Conservation (phyloP, 2,329 filamentous ascomycete species). For the Conoideocrella luteorostrata region DNA sequence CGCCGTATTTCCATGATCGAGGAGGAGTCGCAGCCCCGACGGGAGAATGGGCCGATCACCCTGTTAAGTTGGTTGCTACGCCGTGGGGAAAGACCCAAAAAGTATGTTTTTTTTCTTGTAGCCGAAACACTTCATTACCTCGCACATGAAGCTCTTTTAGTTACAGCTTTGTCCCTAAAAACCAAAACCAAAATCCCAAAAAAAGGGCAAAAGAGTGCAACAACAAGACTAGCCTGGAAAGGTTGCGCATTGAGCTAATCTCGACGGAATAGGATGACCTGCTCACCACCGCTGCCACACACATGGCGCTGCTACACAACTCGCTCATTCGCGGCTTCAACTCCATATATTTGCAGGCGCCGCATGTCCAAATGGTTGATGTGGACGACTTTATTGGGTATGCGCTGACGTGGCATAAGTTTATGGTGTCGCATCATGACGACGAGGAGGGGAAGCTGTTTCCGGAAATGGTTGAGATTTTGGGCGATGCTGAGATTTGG, state of each 20-base stretch:
- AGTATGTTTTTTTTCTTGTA: too few species aligned
- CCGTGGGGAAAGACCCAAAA: constrained; percentile 45
- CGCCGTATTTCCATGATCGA: constrained; percentile 27
- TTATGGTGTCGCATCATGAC: constrained; percentile 54
- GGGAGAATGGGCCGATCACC: constrained; percentile 46
- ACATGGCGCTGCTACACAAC: constrained; percentile 58
- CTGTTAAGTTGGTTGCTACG: constrained; percentile 47
- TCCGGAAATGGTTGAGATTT: constrained; percentile 45
- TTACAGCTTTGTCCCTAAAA: too few species aligned
- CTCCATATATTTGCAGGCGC: constrained; percentile 54
- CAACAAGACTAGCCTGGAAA: too few species aligned
- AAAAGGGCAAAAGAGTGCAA: too few species aligned
- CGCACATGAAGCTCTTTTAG: too few species aligned
- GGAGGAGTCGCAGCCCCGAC: constrained; percentile 19
- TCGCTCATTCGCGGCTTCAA: constrained; percentile 58
- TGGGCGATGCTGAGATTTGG: constrained; percentile 45
- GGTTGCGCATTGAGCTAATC: too few species aligned
- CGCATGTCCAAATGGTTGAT: constrained; percentile 43
- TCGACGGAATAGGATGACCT: constrained; percentile 51
- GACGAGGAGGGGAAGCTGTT: constrained; percentile 54
- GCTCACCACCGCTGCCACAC: constrained; percentile 52
- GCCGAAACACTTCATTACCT: too few species aligned
- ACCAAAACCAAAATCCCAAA: too few species aligned
- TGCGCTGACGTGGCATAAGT: constrained; percentile 50
- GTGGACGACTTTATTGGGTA: constrained; percentile 53